These are phyloP conservation scores for Phaeosphaeriaceae sp. DNA, from an alignment of 2,329 filamentous ascomycete species.

Conservation along the genomic window DNA sequence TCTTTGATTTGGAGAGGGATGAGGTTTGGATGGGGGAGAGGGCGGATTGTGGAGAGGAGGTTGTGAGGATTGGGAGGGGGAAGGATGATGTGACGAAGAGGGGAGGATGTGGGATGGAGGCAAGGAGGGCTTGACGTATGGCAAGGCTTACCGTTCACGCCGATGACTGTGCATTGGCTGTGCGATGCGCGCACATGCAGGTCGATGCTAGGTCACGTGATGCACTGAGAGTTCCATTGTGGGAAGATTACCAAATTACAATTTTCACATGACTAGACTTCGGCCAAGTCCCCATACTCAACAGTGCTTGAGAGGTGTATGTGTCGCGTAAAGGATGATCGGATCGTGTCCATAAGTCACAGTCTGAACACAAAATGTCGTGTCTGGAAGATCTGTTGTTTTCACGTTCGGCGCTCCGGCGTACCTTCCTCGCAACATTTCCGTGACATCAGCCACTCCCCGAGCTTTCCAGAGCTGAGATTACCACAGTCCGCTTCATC, in stretches of 20 bases:
- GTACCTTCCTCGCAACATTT: not conserved
- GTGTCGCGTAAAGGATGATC: not conserved
- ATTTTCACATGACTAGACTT: not conserved
- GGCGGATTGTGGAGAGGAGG: constrained; percentile 8
- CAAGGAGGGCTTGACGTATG: no score
- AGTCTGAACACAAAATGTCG: not conserved
- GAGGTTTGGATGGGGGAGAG: constrained; percentile 7
- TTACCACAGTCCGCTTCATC: not conserved
- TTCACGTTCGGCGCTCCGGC: not conserved
- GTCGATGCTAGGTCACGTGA: not conserved
- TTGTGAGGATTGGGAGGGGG: constrained; percentile 2
- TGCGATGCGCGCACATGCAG: no score
- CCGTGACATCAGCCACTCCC: not conserved
- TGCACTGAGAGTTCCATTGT: not conserved
- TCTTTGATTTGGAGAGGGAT: constrained; percentile 7
- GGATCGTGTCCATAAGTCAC: not conserved
- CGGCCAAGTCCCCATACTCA: no score
- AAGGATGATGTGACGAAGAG: not conserved
- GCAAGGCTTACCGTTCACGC: no score
- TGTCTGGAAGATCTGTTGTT: not conserved
- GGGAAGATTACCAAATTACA: not conserved
- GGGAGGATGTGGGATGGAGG: no score
- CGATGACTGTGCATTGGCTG: no score
- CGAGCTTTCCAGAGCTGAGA: not conserved
- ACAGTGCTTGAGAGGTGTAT: no score